These are phyloP conservation scores for Cladorrhinum samala DNA, from an alignment of 495 filamentous ascomycete genomes.

Conservation along the genomic window DNA sequence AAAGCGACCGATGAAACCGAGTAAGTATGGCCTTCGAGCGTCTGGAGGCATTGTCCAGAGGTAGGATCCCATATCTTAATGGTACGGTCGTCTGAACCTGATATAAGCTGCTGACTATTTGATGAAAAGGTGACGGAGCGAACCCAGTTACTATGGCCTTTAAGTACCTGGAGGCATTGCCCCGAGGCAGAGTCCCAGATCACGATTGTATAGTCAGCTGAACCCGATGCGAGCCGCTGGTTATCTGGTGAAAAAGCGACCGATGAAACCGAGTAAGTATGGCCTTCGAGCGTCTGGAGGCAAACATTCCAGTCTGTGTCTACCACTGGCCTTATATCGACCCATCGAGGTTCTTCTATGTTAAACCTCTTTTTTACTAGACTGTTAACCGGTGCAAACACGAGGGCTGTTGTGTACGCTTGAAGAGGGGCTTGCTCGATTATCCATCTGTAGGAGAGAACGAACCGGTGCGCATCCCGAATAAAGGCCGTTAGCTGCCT, in stretches of 20 bases:
- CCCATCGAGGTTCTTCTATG: conserved; percentile 1
- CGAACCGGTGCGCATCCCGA: conserved; percentile 23
- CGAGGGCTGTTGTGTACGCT: conserved; percentile 7
- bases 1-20: too few relatives aligned
- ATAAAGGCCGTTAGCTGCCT: conserved; percentile 8
- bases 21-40: too few relatives aligned
- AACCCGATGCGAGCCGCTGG: conserved; percentile 77
- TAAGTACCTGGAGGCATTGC: too few relatives aligned
- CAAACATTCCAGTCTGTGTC: conserved; percentile 1
- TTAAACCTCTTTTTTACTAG: not conserved
- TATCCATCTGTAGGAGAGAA: conserved; percentile 14
- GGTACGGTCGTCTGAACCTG: conserved; percentile 77
- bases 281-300: conserved; percentile 10
- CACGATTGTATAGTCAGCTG: conserved; percentile 66
- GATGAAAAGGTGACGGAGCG: conserved; percentile 9
- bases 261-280: conserved; percentile 1
- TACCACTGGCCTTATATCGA: conserved; percentile 3
- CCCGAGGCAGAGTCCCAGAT: too few relatives aligned
- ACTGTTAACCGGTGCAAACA: not conserved
- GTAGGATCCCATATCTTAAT: too few relatives aligned
- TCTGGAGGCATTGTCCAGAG: too few relatives aligned
- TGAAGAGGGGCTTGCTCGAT: conserved; percentile 23
- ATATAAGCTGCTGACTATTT: conserved; percentile 62
- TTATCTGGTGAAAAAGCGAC: conserved; percentile 10
- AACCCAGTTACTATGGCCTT: conserved; percentile 54